Percentiles rank a stretch among this genome's conserved stretches.
Conservation (phyloP, 768 basidiomycete genomes). For the Amanita exitialis region DNA sequence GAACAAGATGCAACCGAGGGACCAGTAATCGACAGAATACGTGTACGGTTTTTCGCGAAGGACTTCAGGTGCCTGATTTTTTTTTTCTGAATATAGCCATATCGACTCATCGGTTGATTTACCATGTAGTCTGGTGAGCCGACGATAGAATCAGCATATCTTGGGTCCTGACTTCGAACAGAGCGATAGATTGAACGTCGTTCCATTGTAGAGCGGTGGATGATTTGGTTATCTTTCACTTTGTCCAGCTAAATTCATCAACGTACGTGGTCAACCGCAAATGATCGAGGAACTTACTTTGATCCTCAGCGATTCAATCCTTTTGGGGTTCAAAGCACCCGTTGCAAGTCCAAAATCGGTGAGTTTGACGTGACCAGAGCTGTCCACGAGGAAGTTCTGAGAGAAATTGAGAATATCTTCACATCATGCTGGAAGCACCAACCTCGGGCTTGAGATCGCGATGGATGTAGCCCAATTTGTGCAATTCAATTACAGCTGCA, state of each 20-base stretch:
- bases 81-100: neutral
- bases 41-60: constrained; percentile 91
- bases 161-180: constrained; percentile 80
- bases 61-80: constrained; percentile 66
- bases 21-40: constrained; percentile 98
- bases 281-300: constrained; percentile 43
- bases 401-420: neutral
- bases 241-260: constrained; percentile 68
- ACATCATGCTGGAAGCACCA: neutral
- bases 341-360: constrained; percentile 98
- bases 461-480: constrained; percentile 97
- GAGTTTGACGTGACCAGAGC: constrained; percentile 92
- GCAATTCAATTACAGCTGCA: constrained; percentile 83
- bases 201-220: constrained; percentile 89
- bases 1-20: constrained; percentile 94
- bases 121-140: constrained; percentile 99
- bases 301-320: constrained; percentile 90
- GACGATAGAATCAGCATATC: constrained; percentile 95
- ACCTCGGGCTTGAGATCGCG: constrained; percentile 98
- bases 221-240: constrained; percentile 86
- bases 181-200: constrained; percentile 92
- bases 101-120: neutral
- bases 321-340: constrained; percentile 87
- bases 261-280: neutral
- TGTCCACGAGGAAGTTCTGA: constrained; percentile 95